Evolutionary conservation across 805 yeast genomes (phyloP), one percentile per base, ranked within the genome.

Genomic region (Isabelozyma gotoi): DNA sequence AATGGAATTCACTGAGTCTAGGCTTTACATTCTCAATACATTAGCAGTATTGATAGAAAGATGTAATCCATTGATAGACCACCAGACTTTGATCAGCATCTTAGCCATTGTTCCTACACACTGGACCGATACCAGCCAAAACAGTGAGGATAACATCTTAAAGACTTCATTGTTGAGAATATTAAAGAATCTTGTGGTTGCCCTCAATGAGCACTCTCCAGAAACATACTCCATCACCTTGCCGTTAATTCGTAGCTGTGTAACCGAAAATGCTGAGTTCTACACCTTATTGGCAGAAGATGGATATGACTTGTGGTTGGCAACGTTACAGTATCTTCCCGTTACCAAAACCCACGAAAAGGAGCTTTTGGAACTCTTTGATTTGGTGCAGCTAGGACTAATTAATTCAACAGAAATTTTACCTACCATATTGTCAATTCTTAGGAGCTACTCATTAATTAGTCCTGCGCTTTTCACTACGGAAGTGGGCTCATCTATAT

Each of bases 221-320:
- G 50, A 68, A 52, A 62, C 77, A 44, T 62, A 82, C 74, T 64
- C 73, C 3, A 78, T 85, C 21, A 74, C 85, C 0, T 53, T 88
- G 10, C 94, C 96, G 0, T 65, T 88, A 45, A 73, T 90, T 19
- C 65, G 68, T 10, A 77, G 85, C 38, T 84, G 94, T 54, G 81
- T 87, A 50, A 76, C 82, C 1, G 68, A 56, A 16, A 42, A 52
- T 12, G 56, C 67, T 1, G 68, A 60, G 20, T 44, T 51, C 31
- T 68, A 70, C 16, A 77, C 89, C 0, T 68, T 87, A 41, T 61
- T 91, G 7, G 75, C 84, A 15, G 97, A 91, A 57, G 97, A 91
- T 65, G 96, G 95, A 0, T 81, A 79, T 56, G 96, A 88, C 44
- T 68, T 91, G 34, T 89, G 96, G 96, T 69, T 77, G n/a, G 72